Conservation (phyloP, 129 eudicot species). For the Flaveria ramosissima region DNA sequence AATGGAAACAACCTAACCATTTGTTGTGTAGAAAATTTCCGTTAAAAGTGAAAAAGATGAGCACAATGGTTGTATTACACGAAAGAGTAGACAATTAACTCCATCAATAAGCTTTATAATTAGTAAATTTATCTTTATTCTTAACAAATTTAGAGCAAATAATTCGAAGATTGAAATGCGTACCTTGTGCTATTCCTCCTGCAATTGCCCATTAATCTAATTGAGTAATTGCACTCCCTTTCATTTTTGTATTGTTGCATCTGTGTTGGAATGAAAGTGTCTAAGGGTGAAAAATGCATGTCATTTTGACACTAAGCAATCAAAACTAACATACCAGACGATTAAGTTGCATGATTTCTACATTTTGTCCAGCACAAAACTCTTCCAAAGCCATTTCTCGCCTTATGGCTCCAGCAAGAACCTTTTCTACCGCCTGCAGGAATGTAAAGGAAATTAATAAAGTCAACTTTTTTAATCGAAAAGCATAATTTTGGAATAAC, state of each 20-base stretch:
- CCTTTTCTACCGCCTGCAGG: no score
- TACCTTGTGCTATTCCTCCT: slow-evolving; percentile 92
- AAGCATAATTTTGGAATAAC: no score
- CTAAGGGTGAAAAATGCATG: not conserved
- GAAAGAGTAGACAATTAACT: not conserved
- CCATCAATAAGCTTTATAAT: not conserved
- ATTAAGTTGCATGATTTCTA: no score
- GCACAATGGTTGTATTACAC: not conserved
- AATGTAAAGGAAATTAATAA: no score
- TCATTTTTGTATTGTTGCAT: slow-evolving; percentile 93
- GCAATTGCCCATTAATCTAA: slow-evolving; percentile 66
- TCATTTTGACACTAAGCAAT: not conserved
- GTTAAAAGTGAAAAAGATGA: not conserved
- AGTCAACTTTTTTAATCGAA: no score
- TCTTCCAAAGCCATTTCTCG: no score
- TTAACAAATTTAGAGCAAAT: not conserved
- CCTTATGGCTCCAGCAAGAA: no score
- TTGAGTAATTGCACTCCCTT: slow-evolving; percentile 88
- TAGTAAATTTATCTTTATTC: no score
- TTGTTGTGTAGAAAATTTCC: not conserved
- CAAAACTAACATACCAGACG: slow-evolving; percentile 55
- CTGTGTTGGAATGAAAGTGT: slow-evolving; percentile 41
- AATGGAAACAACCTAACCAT: not conserved
- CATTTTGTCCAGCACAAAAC: no score
- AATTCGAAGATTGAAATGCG: not conserved